Evolutionary conservation across 352 stramenopile species (phyloP).

Genomic region (Globisporangium splendens): DNA sequence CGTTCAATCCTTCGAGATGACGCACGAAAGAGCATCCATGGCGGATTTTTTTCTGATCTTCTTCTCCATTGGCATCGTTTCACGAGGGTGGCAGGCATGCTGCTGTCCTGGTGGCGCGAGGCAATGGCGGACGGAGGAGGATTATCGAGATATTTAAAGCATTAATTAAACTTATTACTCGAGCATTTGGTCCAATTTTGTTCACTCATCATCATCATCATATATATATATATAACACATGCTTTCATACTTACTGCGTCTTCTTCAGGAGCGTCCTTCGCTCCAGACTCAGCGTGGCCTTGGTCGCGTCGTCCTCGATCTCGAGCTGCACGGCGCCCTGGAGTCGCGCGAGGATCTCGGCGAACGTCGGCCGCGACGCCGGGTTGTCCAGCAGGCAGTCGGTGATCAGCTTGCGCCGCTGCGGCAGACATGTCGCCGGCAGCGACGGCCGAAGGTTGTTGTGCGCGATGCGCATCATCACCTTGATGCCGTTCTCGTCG

Average conservation of each 20-base stretch:
- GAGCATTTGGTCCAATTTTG: not conserved
- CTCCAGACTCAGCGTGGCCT: conserved; percentile 19
- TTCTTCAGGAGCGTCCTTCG: conserved; percentile 21
- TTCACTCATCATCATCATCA: not conserved
- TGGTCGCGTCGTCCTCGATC: conserved; percentile 54
- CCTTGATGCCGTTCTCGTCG: conserved; percentile 63
- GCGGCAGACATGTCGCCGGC: conserved; percentile 46
- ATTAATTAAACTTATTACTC: too few relatives aligned
- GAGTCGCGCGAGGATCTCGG: conserved; percentile 63
- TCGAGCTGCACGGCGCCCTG: conserved; percentile 78
- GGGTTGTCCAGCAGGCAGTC: conserved; percentile 70
- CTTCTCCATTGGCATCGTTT: not conserved
- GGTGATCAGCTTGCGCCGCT: conserved; percentile 62
- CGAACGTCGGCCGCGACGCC: conserved; percentile 60
- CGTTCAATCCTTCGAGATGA: conserved; percentile 1
- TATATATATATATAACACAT: too few relatives aligned
- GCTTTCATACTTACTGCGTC: not conserved
- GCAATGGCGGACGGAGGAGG: not conserved
- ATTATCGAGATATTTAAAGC: too few relatives aligned
- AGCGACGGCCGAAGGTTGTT: conserved; percentile 73
- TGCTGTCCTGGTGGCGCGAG: conserved; percentile 3
- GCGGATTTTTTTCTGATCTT: conserved; percentile 9
- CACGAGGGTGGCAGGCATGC: not conserved
- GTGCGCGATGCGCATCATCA: conserved; percentile 78
- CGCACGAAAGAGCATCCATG: conserved; percentile 8